A percentile compares a stretch with the other conserved stretches of the same genome.
These are phyloP conservation scores for Annona squamosa DNA, from an alignment of 164 flowering plant genomes.

Conservation along the genomic window DNA sequence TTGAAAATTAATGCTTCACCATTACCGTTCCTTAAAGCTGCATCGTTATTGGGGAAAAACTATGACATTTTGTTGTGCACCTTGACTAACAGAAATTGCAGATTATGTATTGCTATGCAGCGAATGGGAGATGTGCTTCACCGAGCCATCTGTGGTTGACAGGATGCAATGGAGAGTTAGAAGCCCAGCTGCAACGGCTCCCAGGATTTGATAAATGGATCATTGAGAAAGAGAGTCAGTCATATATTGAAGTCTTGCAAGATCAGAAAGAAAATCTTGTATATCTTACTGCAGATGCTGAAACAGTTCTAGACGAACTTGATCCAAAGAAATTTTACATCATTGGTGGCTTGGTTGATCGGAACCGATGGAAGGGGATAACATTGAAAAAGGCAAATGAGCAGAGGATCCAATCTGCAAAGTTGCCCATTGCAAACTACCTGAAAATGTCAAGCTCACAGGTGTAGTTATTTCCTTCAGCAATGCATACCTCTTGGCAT, in stretches of 20 bases:
- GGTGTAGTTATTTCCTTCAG: slow-evolving; percentile 32
- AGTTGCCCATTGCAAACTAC: slow-evolving; percentile 77
- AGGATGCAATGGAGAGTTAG: slow-evolving; percentile 72
- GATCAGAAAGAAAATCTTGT: slow-evolving; percentile 73
- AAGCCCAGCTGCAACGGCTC: slow-evolving; percentile 48
- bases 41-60: not conserved
- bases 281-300: slow-evolving; percentile 90
- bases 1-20: not conserved
- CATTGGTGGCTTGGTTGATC: slow-evolving; percentile 90
- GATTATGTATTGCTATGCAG: slow-evolving; percentile 94
- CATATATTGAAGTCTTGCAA: slow-evolving; percentile 71
- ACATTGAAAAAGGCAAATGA: slow-evolving; percentile 87
- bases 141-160: slow-evolving; percentile 89
- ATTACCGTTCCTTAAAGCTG: too few species aligned
- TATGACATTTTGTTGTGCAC: not conserved
- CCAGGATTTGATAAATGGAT: slow-evolving; percentile 89
- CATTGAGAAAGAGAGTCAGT: slow-evolving; percentile 60
- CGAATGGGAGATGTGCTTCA: slow-evolving; percentile 52
- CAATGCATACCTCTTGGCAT: not conserved
- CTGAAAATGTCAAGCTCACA: slow-evolving; percentile 93
- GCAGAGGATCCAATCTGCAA: slow-evolving; percentile 86
- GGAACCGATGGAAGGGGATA: slow-evolving; percentile 91
- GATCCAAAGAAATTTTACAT: slow-evolving; percentile 68
- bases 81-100: slow-evolving; percentile 27
- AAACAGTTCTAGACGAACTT: slow-evolving; percentile 59